These are phyloP conservation scores for Plasmodium sp. DNA, from an alignment of 169 alveolate species.

Conservation along the genomic window DNA sequence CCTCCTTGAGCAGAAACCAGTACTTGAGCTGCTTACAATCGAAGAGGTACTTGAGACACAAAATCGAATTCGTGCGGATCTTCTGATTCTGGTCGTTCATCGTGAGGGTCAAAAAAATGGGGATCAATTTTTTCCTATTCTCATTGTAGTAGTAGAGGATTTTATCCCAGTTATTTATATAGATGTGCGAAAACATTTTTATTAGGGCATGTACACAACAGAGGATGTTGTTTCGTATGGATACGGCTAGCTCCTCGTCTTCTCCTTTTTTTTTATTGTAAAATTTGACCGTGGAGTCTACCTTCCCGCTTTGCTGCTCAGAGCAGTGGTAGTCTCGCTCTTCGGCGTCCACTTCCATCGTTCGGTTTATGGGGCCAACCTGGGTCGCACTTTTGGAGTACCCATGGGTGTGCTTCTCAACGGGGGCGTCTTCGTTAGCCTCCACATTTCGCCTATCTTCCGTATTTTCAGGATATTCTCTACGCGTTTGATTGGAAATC, in stretches of 20 bases:
- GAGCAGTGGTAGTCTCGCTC: not conserved
- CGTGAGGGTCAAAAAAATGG: constrained; percentile 28
- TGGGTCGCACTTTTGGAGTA: not conserved
- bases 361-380: not conserved
- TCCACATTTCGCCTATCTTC: not conserved
- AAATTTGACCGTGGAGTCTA: not conserved
- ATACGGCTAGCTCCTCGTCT: constrained; percentile 30
- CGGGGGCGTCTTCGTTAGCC: not conserved
- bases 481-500: no score
- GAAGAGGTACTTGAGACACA: constrained; percentile 61
- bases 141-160: constrained; percentile 68
- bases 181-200: constrained; percentile 63
- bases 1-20: constrained; percentile 31
- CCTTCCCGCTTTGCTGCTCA: not conserved
- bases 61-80: constrained; percentile 35
- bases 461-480: not conserved
- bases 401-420: not conserved
- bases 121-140: constrained; percentile 22
- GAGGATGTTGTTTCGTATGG: constrained; percentile 28
- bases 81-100: constrained; percentile 33
- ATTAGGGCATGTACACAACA: constrained; percentile 51
- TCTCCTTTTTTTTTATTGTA: constrained; percentile 30
- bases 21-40: constrained; percentile 65
- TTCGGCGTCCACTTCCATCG: not conserved
- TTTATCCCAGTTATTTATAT: constrained; percentile 69